These are phyloP conservation scores for Alternaria dauci DNA, from an alignment of 2,329 filamentous ascomycete genomes.

Conservation along the genomic window DNA sequence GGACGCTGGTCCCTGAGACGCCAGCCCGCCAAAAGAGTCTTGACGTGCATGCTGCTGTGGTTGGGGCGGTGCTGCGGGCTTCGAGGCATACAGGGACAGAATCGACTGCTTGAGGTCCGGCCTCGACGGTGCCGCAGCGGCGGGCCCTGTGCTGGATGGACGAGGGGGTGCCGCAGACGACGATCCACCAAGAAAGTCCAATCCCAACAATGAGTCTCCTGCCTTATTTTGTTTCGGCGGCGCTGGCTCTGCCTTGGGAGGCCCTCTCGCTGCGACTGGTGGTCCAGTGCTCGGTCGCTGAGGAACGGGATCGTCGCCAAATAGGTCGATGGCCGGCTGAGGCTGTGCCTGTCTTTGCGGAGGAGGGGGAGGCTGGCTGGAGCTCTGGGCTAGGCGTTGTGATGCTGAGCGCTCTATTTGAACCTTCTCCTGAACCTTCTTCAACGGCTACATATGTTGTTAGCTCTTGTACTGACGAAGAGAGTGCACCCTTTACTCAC, in stretches of 20 bases:
- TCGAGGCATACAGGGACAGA: constrained; percentile 89
- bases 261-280: constrained; percentile 59
- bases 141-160: constrained; percentile 80
- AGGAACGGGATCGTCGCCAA: constrained; percentile 77
- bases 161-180: constrained; percentile 73
- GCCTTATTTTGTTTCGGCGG: constrained; percentile 70
- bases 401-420: constrained; percentile 70
- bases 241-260: constrained; percentile 72
- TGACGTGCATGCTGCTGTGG: constrained; percentile 64
- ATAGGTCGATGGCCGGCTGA: constrained; percentile 71
- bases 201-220: constrained; percentile 84
- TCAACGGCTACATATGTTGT: constrained; percentile 62
- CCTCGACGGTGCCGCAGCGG: constrained; percentile 71
- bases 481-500: constrained; percentile 56
- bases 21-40: constrained; percentile 57
- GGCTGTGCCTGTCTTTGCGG: constrained; percentile 44
- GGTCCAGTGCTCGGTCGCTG: constrained; percentile 78
- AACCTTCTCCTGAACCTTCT: constrained; percentile 74
- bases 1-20: constrained; percentile 48
- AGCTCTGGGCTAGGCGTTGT: constrained; percentile 56
- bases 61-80: constrained; percentile 69
- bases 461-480: constrained; percentile 13
- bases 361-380: constrained; percentile 36
- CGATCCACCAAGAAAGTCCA: constrained; percentile 87
- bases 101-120: constrained; percentile 98